A percentile compares a stretch with the other conserved stretches of the same genome.
These are phyloP conservation scores for Suillus placidus DNA, from an alignment of 768 basidiomycete species.

Conservation along the genomic window DNA sequence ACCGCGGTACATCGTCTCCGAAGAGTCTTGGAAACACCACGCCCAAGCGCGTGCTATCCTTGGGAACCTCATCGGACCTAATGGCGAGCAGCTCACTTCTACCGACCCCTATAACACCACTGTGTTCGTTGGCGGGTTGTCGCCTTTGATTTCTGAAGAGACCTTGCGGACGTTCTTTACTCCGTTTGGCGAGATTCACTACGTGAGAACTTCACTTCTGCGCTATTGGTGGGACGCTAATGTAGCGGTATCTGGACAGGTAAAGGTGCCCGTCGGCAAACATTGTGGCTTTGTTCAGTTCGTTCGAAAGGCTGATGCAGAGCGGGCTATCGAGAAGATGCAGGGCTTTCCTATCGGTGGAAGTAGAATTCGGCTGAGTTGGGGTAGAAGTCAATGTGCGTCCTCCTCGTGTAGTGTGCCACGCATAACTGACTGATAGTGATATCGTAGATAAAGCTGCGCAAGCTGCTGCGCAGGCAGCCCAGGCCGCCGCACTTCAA, in stretches of 20 bases:
- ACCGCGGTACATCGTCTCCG: constrained; percentile 60
- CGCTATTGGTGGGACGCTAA: constrained; percentile 10
- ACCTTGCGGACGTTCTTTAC: constrained; percentile 88
- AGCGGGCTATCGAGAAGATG: constrained; percentile 93
- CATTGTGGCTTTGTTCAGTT: constrained; percentile 97
- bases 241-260: constrained; percentile 45
- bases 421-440: constrained; percentile 11
- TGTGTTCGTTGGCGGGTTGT: constrained; percentile 90
- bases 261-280: constrained; percentile 95
- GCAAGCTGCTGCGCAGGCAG: constrained; percentile 84
- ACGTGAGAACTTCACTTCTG: constrained; percentile 52
- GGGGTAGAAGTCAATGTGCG: constrained; percentile 91
- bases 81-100: constrained; percentile 83
- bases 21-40: constrained; percentile 85
- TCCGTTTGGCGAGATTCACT: constrained; percentile 93
- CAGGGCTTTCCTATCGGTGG: constrained; percentile 95
- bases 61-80: constrained; percentile 82
- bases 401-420: neutral
- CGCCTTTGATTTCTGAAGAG: constrained; percentile 88
- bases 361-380: constrained; percentile 86
- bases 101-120: constrained; percentile 97
- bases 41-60: constrained; percentile 82
- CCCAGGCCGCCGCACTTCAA: constrained; percentile 74
- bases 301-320: constrained; percentile 88
- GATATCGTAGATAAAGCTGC: constrained; percentile 75